phyloP scores from a whole-genome alignment of 1,284 basidiomycete genomes.

The Malassezia pachydermatis region DNA sequence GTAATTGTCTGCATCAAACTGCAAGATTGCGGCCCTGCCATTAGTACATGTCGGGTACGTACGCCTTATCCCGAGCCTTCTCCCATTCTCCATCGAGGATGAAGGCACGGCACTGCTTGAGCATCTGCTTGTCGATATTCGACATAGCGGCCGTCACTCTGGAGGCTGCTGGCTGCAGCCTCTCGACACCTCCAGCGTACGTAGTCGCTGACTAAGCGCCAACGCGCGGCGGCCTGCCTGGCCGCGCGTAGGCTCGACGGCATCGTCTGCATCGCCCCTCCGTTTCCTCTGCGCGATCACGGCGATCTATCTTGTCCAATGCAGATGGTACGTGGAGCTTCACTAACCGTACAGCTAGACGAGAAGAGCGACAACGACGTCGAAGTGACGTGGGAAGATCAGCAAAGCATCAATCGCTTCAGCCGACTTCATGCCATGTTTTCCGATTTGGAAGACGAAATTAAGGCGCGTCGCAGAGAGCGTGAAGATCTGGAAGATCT shows the following conservation, averaged over 20 bases:
- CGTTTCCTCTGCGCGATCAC: no score
- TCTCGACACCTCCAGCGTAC: no score
- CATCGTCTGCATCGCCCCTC: no score
- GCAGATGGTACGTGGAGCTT: no score
- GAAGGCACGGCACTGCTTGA: conserved; percentile 15
- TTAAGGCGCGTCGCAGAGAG: conserved; percentile 68
- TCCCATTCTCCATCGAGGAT: conserved; percentile 17
- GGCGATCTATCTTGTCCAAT: no score
- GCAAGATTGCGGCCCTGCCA: conserved; percentile 19
- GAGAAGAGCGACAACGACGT: conserved; percentile 54
- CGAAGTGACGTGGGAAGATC: conserved; percentile 93
- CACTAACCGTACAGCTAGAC: conserved; percentile 20
- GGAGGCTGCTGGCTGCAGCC: no score
- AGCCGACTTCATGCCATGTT: conserved; percentile 77
- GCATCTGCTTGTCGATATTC: conserved; percentile 17
- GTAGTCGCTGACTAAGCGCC: no score
- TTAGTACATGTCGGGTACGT: background rate
- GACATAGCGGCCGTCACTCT: conserved; percentile 14
- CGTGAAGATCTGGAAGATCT: conserved; percentile 87
- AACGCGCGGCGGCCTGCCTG: no score
- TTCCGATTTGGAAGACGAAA: conserved; percentile 62
- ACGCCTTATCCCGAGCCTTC: conserved; percentile 11
- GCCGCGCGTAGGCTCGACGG: no score
- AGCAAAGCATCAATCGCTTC: conserved; percentile 82
- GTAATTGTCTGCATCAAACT: conserved; percentile 40